Conservation (phyloP, 1,139 yeast species). For the Pneumocystis carinii region DNA sequence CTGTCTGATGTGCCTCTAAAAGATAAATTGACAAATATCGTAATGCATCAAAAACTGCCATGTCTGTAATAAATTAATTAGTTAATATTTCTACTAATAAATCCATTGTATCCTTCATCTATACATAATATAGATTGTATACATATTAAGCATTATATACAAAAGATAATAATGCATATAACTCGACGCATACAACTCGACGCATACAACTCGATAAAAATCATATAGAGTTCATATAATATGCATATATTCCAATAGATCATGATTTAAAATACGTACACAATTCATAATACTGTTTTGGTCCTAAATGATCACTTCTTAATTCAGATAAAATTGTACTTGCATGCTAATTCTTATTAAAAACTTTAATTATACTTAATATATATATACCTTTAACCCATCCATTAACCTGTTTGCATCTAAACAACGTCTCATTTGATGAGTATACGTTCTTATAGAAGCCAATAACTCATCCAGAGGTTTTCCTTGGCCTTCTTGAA, state of each 20-base stretch:
- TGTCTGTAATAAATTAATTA: constrained; percentile 1
- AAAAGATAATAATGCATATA: not conserved
- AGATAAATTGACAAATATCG: constrained; percentile 53
- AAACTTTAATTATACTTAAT: not conserved
- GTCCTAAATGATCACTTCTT: constrained; percentile 59
- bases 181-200: not conserved
- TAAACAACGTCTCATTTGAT: constrained; percentile 62
- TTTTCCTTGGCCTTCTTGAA: constrained; percentile 15
- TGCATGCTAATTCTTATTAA: constrained; percentile 38
- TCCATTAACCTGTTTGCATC: constrained; percentile 64
- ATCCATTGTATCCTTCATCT: not conserved
- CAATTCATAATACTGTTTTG: constrained; percentile 86
- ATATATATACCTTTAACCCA: constrained; percentile 41
- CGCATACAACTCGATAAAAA: not conserved
- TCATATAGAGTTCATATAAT: not conserved
- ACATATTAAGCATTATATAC: not conserved
- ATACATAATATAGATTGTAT: not conserved
- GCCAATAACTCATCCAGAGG: constrained; percentile 38
- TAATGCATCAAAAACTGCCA: constrained; percentile 64
- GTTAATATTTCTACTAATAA: no score
- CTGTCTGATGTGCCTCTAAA: constrained; percentile 46
- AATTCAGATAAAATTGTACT: constrained; percentile 71
- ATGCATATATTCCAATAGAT: not conserved
- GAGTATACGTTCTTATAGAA: constrained; percentile 55
- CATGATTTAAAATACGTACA: constrained; percentile 36